A percentile compares a stretch with the other conserved stretches of the same genome.
phyloP scores from a whole-genome alignment of 164 flowering plant genomes.

The Tetracentron sinense region DNA sequence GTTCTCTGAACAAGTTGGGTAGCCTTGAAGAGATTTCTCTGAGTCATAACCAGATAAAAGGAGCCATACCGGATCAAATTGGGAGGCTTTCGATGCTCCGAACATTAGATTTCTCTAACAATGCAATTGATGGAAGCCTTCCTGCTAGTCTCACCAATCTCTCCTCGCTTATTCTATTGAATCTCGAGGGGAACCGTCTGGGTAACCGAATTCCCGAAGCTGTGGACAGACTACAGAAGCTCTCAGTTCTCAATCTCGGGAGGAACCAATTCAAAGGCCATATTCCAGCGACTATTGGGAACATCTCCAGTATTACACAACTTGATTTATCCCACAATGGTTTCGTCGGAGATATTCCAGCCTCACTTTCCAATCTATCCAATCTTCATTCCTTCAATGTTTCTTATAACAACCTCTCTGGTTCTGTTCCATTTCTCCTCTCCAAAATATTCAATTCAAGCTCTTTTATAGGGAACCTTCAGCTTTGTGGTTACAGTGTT shows the following conservation, averaged over 20 bases:
- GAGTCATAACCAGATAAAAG: conserved; percentile 49
- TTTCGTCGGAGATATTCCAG: conserved; percentile 63
- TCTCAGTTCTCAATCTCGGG: conserved; percentile 44
- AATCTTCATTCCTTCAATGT: conserved; percentile 68
- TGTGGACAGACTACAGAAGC: conserved; percentile 35
- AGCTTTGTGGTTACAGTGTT: conserved; percentile 76
- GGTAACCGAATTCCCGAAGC: conserved; percentile 39
- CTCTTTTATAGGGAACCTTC: conserved; percentile 78
- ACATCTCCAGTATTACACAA: conserved; percentile 39
- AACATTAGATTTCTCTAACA: conserved; percentile 54
- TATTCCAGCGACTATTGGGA: conserved; percentile 54
- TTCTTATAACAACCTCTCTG: conserved; percentile 82
- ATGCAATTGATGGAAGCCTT: conserved; percentile 54
- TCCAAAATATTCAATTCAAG: conserved; percentile 67
- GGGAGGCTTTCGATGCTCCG: conserved; percentile 45
- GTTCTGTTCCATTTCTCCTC: conserved; percentile 62
- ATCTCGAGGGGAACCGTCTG: conserved; percentile 48
- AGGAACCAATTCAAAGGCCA: conserved; percentile 46
- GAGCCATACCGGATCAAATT: conserved; percentile 53
- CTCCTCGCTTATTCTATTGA: conserved; percentile 37
- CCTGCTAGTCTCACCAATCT: conserved; percentile 44
- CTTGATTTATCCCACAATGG: conserved; percentile 64
- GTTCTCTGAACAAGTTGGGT: conserved; percentile 39
- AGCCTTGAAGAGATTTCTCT: conserved; percentile 49
- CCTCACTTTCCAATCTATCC: conserved; percentile 43